Conservation (phyloP, 768 basidiomycete species). For the Holtermanniella nyarrowii region DNA sequence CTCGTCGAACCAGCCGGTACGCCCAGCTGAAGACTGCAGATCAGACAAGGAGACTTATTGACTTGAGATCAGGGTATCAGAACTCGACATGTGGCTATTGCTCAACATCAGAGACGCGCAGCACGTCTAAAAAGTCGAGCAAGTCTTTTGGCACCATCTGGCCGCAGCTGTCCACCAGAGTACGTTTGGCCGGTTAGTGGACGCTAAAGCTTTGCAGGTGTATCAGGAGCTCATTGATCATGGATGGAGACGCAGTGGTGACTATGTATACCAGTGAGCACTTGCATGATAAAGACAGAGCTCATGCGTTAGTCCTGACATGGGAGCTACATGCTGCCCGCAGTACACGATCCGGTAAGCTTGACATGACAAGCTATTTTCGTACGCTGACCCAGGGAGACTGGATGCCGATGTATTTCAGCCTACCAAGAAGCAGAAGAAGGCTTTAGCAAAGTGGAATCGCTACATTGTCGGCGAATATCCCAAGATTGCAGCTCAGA, state of each 20-base stretch:
- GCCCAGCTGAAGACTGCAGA: background rate
- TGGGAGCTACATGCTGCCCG: constrained; percentile 74
- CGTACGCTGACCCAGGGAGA: background rate
- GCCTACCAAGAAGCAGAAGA: constrained; percentile 27
- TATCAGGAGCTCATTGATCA: constrained; percentile 42
- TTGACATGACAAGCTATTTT: constrained; percentile 39
- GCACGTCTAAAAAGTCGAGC: constrained; percentile 29
- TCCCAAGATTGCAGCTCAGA: constrained; percentile 46
- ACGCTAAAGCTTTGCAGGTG: constrained; percentile 11
- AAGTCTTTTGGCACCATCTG: background rate
- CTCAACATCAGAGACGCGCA: constrained; percentile 19
- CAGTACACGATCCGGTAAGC: constrained; percentile 78
- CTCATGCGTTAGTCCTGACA: constrained; percentile 53
- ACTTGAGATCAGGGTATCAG: background rate
- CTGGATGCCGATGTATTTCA: constrained; percentile 20
- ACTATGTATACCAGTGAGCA: constrained; percentile 56
- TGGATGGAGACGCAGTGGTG: constrained; percentile 42
- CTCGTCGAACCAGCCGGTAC: background rate
- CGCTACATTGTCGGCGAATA: constrained; percentile 42
- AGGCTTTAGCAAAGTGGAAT: constrained; percentile 32
- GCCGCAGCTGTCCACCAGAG: constrained; percentile 26
- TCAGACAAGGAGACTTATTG: no score
- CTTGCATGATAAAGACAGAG: background rate
- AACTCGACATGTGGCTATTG: constrained; percentile 35
- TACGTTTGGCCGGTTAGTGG: background rate